These are phyloP conservation scores for Fraxinus americana DNA, from an alignment of 257 asterid genomes.

Conservation along the genomic window DNA sequence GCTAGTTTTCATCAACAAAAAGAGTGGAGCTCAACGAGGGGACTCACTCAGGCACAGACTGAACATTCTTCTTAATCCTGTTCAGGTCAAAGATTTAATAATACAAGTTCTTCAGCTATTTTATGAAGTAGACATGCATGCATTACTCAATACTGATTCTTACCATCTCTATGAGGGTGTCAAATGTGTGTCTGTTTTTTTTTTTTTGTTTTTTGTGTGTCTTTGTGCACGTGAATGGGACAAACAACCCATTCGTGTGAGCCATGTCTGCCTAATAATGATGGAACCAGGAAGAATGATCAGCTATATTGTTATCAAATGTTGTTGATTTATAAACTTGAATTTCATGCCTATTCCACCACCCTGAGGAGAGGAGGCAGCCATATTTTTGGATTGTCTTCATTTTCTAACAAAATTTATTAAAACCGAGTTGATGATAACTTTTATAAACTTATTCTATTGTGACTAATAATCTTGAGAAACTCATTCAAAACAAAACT, in stretches of 20 bases:
- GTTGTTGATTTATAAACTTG: background rate
- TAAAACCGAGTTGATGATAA: slow-evolving; percentile 3
- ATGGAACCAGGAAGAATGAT: background rate
- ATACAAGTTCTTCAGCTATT: slow-evolving; percentile 21
- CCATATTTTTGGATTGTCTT: background rate
- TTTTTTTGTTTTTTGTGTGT: background rate
- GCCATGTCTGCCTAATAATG: background rate
- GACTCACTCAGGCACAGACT: slow-evolving; percentile 78
- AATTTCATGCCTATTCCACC: background rate
- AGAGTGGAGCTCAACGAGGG: slow-evolving; percentile 99
- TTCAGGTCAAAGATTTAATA: slow-evolving; percentile 65
- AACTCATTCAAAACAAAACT: slow-evolving; percentile 1
- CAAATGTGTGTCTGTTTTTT: background rate
- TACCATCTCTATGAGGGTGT: background rate
- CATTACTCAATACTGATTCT: slow-evolving; percentile 2
- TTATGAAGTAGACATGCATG: slow-evolving; percentile 8
- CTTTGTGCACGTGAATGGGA: background rate
- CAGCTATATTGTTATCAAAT: background rate
- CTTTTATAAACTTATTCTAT: slow-evolving; percentile 4
- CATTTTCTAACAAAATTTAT: slow-evolving; percentile 6
- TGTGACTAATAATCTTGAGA: slow-evolving; percentile 7
- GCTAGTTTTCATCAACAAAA: slow-evolving; percentile 83
- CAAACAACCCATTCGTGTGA: background rate
- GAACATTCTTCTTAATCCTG: slow-evolving; percentile 86
- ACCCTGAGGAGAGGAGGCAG: background rate